Base-by-base conservation (phyloP, 2,329 filamentous ascomycete genomes). In the Hortaea werneckii region DNA sequence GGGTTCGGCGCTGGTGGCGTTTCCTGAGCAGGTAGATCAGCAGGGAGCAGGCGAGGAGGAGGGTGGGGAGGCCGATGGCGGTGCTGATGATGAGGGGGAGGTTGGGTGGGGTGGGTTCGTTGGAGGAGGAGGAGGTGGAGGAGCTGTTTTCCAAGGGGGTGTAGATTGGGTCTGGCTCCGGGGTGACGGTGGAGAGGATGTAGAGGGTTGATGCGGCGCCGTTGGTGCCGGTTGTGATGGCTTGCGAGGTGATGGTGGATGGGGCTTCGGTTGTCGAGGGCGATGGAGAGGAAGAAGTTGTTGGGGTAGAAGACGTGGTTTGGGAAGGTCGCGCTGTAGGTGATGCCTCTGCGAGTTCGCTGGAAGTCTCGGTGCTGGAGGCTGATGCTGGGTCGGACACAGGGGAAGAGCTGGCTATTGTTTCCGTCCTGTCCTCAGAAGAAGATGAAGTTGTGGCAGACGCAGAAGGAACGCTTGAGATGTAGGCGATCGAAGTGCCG, bases 21-120 rank as follows among this genome's bases (percentile, higher is more conserved):
- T 44, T 34, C 10, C 28, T 44, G 42, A 46, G 28, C 27, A 52
- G 34, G 43, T 37, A 39, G 44, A 32, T 27, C 2, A 44, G 7
- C 41, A 52, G 20, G 37, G 26, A 41, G 44, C 29, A 37, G 35
- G 37, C 27, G 10, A 46, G 10, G 30, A 52, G 37, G 37, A 42
- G n/a, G 42, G 47, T 26, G 10, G 52, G 50, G 6, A 54, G 45
- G 46, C 48, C 52, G 40, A 49, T 43, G n/a, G 52, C 52, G 32
- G 51, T 32, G 41, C 52, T 50, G 29, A 50, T 29, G 12, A 52
- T 50, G 7, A 51, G 35, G 38, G 34, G 39, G 12, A 44, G 32
- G 40, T 44, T 28, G 7, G 35, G 32, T 20, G 38, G 37, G 29
- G 10, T 34, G 37, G 37, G 37, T 11, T 12, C 41, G 12, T 41